A percentile compares a stretch with the other conserved stretches of the same genome.
Evolutionary conservation across 2,329 filamentous ascomycete species (phyloP).

Genomic region (Massarina eburnea): DNA sequence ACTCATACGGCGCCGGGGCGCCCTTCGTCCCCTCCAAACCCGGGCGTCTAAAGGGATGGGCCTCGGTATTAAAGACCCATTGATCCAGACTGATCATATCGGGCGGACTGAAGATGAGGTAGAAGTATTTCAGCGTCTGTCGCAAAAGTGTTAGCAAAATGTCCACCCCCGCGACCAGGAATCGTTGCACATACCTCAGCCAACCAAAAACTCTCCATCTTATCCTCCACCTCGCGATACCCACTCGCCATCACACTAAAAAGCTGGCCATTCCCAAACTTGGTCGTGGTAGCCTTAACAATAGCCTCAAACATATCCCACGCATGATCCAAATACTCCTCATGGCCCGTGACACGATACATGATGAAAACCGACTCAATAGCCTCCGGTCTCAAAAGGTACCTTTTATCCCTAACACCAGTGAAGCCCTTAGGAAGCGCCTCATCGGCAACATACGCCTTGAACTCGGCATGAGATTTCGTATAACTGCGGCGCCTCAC

Average conservation of each 20-base stretch:
- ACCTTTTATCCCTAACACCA: slow-evolving; percentile 44
- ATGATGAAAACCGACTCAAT: slow-evolving; percentile 63
- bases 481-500: slow-evolving; percentile 26
- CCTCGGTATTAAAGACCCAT: slow-evolving; percentile 55
- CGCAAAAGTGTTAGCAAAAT: not conserved
- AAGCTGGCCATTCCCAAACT: slow-evolving; percentile 48
- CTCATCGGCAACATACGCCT: slow-evolving; percentile 17
- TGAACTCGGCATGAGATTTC: slow-evolving; percentile 15
- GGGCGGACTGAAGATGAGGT: slow-evolving; percentile 49
- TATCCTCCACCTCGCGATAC: slow-evolving; percentile 30
- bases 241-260: slow-evolving; percentile 42
- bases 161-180: no score
- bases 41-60: slow-evolving; percentile 49
- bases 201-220: slow-evolving; percentile 51
- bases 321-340: slow-evolving; percentile 45
- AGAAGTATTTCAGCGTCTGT: slow-evolving; percentile 53
- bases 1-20: no score
- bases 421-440: slow-evolving; percentile 45
- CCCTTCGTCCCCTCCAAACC: slow-evolving; percentile 7
- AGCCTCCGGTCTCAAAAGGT: slow-evolving; percentile 57
- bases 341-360: slow-evolving; percentile 60
- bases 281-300: slow-evolving; percentile 42
- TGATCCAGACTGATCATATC: slow-evolving; percentile 50
- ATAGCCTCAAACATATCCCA: slow-evolving; percentile 54
- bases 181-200: slow-evolving; percentile 44